phyloP scores from a whole-genome alignment of 2,329 filamentous ascomycete species.

The Exophiala dermatitidis region DNA sequence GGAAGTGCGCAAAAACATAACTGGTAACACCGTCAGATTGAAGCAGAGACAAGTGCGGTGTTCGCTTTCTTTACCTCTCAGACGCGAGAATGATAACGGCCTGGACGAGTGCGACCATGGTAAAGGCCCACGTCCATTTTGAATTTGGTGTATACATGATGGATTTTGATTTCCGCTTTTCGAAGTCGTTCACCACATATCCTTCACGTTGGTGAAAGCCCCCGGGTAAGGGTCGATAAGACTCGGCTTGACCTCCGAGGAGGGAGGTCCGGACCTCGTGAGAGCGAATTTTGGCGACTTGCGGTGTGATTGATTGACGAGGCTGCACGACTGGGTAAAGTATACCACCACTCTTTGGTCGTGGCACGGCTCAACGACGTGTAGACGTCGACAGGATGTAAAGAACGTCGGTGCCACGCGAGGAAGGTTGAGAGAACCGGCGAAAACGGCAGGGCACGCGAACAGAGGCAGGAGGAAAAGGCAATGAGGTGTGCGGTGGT shows the following conservation, averaged over 20 bases:
- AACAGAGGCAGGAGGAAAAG: neutral
- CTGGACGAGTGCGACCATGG: conserved; percentile 66
- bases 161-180: conserved; percentile 18
- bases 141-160: conserved; percentile 70
- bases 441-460: neutral
- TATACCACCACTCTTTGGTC: conserved; percentile 14
- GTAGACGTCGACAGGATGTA: conserved; percentile 3
- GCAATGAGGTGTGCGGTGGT: neutral
- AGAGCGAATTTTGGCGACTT: conserved; percentile 46
- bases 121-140: conserved; percentile 82
- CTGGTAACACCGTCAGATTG: conserved; percentile 38
- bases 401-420: neutral
- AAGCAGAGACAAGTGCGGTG: neutral
- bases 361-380: conserved; percentile 19
- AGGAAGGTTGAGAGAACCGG: neutral
- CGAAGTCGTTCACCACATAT: conserved; percentile 34
- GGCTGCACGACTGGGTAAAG: conserved; percentile 1
- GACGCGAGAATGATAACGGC: conserved; percentile 72
- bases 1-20: conserved; percentile 85
- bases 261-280: conserved; percentile 53
- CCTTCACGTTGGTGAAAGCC: conserved; percentile 49
- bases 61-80: conserved; percentile 62
- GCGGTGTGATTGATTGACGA: conserved; percentile 2
- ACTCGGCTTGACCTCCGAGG: conserved; percentile 49
- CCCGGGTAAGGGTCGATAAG: conserved; percentile 42